Conservation (phyloP, 352 stramenopile genomes). For the Phytophthora cryptogea region DNA sequence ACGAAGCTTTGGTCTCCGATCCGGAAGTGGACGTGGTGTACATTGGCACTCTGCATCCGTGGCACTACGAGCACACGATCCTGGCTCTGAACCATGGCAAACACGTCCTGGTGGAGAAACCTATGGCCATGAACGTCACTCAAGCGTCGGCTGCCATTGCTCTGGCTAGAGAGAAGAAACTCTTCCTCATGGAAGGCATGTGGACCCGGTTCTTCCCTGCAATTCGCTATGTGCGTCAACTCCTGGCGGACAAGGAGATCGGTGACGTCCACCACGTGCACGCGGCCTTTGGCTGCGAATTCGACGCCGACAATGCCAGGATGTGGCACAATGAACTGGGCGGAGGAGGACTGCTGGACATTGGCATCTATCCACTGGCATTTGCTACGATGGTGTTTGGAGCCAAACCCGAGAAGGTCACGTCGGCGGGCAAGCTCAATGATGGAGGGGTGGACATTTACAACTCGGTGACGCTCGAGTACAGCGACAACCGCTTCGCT, state of each 20-base stretch:
- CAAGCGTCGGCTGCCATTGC: slow-evolving; percentile 70
- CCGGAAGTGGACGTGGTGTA: slow-evolving; percentile 87
- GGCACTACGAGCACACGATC: slow-evolving; percentile 70
- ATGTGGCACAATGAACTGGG: slow-evolving; percentile 74
- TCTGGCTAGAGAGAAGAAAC: slow-evolving; percentile 52
- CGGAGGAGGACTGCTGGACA: slow-evolving; percentile 74
- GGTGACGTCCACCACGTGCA: slow-evolving; percentile 58
- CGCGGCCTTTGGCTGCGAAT: slow-evolving; percentile 52
- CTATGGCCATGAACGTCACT: slow-evolving; percentile 77
- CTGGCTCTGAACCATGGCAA: slow-evolving; percentile 76
- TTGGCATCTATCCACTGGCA: slow-evolving; percentile 80
- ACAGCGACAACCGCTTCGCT: slow-evolving; percentile 53
- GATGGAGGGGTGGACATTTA: slow-evolving; percentile 60
- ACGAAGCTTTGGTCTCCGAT: slow-evolving; percentile 80
- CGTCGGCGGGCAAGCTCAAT: slow-evolving; percentile 49
- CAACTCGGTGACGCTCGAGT: slow-evolving; percentile 61
- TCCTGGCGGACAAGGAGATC: slow-evolving; percentile 46
- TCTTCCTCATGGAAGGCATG: slow-evolving; percentile 85
- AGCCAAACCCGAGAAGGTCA: slow-evolving; percentile 50
- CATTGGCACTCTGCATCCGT: slow-evolving; percentile 85
- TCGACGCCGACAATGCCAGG: slow-evolving; percentile 33
- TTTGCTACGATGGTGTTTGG: slow-evolving; percentile 74
- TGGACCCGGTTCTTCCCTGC: slow-evolving; percentile 90
- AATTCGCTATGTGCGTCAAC: slow-evolving; percentile 48
- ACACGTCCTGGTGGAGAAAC: slow-evolving; percentile 91